Evolutionary conservation across 805 yeast genomes (phyloP).

Genomic region (Wickerhamiella lipophila): DNA sequence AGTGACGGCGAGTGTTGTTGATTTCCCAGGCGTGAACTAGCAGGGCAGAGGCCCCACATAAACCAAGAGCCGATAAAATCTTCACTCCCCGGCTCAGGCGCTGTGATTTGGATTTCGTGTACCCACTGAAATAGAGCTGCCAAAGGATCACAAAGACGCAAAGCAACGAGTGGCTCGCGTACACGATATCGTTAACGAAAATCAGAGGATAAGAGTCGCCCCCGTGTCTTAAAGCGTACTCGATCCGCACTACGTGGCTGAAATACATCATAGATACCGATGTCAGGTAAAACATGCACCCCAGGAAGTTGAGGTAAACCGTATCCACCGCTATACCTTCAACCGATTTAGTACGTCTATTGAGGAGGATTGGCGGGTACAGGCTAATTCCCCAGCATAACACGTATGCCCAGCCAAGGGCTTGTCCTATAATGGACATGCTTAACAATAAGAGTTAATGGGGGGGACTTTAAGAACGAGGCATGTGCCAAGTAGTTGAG

Average conservation of each 20-base stretch:
- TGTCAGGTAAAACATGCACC: conserved; percentile 27
- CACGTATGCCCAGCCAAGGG: conserved; percentile 24
- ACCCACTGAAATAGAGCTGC: conserved; percentile 31
- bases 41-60: conserved; percentile 18
- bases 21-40: conserved; percentile 24
- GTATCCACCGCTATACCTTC: conserved; percentile 31
- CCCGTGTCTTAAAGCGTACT: conserved; percentile 27
- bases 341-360: conserved; percentile 25
- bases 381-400: conserved; percentile 29
- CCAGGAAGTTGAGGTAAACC: conserved; percentile 28
- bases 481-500: too few relatives aligned
- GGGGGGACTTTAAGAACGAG: too few relatives aligned
- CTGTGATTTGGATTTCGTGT: conserved; percentile 26
- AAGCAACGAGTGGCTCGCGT: conserved; percentile 34
- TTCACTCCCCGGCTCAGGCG: conserved; percentile 23
- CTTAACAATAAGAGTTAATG: too few relatives aligned
- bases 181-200: conserved; percentile 34
- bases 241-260: conserved; percentile 26
- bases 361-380: conserved; percentile 30
- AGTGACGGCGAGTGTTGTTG: conserved; percentile 21
- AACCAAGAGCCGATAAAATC: conserved; percentile 17
- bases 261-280: conserved; percentile 26
- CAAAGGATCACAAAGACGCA: conserved; percentile 28
- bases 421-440: conserved; percentile 11
- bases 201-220: conserved; percentile 30